Base-by-base conservation (phyloP, 495 filamentous ascomycete genomes). In the Hypoxylon crocopeplum region DNA sequence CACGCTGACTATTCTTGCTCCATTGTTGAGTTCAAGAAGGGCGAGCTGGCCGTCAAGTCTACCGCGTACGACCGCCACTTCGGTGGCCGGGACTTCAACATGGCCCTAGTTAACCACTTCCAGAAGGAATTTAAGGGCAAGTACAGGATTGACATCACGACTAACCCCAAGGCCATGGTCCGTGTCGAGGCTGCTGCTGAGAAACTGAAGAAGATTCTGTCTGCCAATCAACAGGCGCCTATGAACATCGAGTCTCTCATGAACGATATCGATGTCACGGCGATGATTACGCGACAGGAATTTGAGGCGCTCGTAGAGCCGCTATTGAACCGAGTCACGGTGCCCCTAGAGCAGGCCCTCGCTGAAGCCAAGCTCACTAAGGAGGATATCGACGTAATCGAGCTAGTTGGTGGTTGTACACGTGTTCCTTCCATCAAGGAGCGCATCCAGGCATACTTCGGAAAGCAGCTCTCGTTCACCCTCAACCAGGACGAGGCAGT, bases 131-230 rank as follows among this genome's bases (percentile, higher is more conserved):
- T 97, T 81, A 90, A 89, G 77, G 88, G 91, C 77, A 90, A 92
- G 75, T 93, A 89, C 80, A 91, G 88, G 82, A 87, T 94, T 56
- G 89, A 96, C 73, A 92, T 99, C 79, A 81, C 86, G 65, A 85
- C 84, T 55, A 91, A 98, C 79, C 80, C 85, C 56, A 97, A 97
- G 82, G 94, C 92, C 48, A 83, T 87, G 75, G 82, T 91, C 54
- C 90, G 94, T 69, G 89, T 96, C 66, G 78, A 88, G 11, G 86
- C 91, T 48, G 93, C 89, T 39, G 89, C 91, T 42, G 94, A 99
- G 83, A 98, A 97, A 84, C 72, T 96, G 69, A 99, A 99, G 91
- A 98, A 98, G 85, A 88, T 99, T 48, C 83, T 99, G 50, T 98
- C 95, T 11, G 94, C 94, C 66, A 98, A 98, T 75, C 87, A 92